A percentile compares a stretch with the other conserved stretches of the same genome.
Conservation (phyloP, 805 yeast species). For the Ogataea neopini region DNA sequence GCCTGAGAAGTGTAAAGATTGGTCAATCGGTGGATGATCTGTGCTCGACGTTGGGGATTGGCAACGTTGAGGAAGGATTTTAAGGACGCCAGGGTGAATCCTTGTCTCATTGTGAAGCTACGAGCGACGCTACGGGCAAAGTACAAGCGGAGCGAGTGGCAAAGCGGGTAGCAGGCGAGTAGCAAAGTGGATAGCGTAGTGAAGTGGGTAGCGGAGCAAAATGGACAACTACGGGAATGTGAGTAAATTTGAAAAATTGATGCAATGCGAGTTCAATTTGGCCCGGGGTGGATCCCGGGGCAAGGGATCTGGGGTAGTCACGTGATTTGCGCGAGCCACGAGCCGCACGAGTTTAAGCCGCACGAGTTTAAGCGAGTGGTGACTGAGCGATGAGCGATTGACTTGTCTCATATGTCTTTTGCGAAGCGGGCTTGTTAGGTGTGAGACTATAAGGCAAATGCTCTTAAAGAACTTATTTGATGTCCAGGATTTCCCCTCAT, state of each 20-base stretch:
- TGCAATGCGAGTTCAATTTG: background rate
- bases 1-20: constrained; percentile 12
- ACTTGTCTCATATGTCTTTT: no score
- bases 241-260: no score
- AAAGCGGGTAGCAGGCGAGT: no score
- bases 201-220: no score
- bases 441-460: no score
- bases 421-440: no score
- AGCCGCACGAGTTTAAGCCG: background rate
- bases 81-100: constrained; percentile 6
- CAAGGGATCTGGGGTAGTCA: constrained; percentile 2
- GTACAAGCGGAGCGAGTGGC: no score
- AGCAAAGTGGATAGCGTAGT: no score
- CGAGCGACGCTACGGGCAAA: no score
- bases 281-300: background rate
- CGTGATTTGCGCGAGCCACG: background rate
- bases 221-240: no score
- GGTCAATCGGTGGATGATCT: constrained; percentile 1
- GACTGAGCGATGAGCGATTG: background rate
- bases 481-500: no score
- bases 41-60: constrained; percentile 5
- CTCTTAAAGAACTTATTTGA: no score
- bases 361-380: background rate
- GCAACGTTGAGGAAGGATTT: constrained; percentile 4
- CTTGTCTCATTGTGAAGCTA: background rate